Evolutionary conservation across 1,284 basidiomycete genomes (phyloP), one percentile per base, ranked within the genome.

Genomic region (Sanghuangporus sanghuang): DNA sequence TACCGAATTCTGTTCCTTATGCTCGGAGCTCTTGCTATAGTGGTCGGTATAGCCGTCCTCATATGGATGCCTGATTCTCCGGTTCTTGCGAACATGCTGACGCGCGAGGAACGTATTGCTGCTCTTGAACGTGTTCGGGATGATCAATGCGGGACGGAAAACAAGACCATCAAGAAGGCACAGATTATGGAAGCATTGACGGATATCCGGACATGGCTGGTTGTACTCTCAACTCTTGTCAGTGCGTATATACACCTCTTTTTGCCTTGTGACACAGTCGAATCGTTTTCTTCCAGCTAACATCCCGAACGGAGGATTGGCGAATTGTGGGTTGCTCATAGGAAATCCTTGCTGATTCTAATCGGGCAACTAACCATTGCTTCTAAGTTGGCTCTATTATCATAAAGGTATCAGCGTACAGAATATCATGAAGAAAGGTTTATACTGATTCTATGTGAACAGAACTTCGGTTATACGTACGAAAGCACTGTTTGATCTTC

Each of bases 21-120:
- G 11, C 78, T 87, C 23, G 86, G 86, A 11, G 83, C 76, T 1
- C 73, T 88, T 6, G 85, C 87, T 1, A 84, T 88, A 42, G 38
- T 85, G 1, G 79, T 87, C 39, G 87, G 85, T 9, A 68, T 83
- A 32, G 74, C 75, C 44, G 84, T 88, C 1, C 70, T 88, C 6
- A 73, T 87, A 9, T 85, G 81, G 81, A 75, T 89, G 32, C 87
- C 86, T 0, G 86, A 87, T 68, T 87, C 87, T 0, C 86, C 86
- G 2, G 81, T 87, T 8, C 81, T 83, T 67, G 86, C 86, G 0
- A 73, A 69, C 4, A 79, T 85, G 68, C 74, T 90, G 16, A 84
- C 79, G 0, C 77, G 75, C 58, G 82, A 86, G 68, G 86, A 90
- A 68, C 78, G 84, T 14, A 80, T 87, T 55, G 83, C 86, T 35